Evolutionary conservation across 2,329 filamentous ascomycete species (phyloP), one percentile per base, ranked within the genome.

Genomic region (Trichoderma arundinaceum): DNA sequence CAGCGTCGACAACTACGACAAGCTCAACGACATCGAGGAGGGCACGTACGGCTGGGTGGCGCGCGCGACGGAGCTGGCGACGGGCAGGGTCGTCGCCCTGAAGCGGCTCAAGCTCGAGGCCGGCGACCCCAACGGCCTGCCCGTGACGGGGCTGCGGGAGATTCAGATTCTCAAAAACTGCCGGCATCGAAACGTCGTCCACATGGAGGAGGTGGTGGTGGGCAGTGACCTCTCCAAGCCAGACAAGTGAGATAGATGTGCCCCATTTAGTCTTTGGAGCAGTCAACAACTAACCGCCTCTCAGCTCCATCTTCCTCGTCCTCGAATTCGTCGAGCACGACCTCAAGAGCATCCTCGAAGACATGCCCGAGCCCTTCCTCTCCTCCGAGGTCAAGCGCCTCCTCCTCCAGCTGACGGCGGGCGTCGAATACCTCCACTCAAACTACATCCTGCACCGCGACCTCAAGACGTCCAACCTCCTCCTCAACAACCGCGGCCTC

Each of bases 291-390:
- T 41, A 56, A 56, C 1, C 35, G 1, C 1, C 72, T 77, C 7
- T 7, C 77, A 92, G 90, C 80, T 79, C 77, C 35, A 90, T 97
- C 70, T 96, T 92, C 77, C 87, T 99, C 65, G 95, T 98, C 69
- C 94, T 99, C 84, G 94, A 97, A 75, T 99, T 98, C 78, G 84
- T 97, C 73, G 94, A 98, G 81, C 95, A 99, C 82, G 95, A 99
- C 75, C 88, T 99, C 65, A 96, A 96, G 78, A 92, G 90, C 64
- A 86, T 99, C 65, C 90, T 97, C 69, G 92, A 96, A 77, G 92
- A 96, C 75, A 97, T 98, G 92, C 86, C 90, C 60, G 92, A 97
- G 75, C 93, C 94, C 0, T 99, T 99, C 76, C 85, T 96, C 64
- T 90, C 92, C 1, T 96, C 92, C 48, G 95, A 99, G 78, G 88